These are phyloP conservation scores for Fusarium sp. DNA, from an alignment of 2,329 filamentous ascomycete genomes.

Conservation along the genomic window DNA sequence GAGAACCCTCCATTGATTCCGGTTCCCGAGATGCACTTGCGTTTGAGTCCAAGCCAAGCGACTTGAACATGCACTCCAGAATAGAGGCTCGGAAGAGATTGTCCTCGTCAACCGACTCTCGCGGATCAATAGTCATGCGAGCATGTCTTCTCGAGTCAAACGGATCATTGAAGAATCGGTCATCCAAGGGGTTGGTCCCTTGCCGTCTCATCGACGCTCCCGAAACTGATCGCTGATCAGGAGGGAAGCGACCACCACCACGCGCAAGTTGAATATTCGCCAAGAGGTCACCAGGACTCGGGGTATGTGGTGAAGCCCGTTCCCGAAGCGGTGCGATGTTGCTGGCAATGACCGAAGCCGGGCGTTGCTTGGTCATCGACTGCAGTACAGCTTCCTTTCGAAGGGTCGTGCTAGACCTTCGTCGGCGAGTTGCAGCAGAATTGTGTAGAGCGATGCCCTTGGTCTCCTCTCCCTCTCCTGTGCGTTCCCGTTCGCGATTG, in stretches of 20 bases:
- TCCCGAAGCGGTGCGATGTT: slow-evolving; percentile 56
- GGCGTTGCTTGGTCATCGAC: slow-evolving; percentile 65
- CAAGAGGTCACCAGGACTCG: slow-evolving; percentile 82
- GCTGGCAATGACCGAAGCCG: slow-evolving; percentile 57
- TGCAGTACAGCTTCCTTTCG: slow-evolving; percentile 84
- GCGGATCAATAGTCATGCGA: slow-evolving; percentile 70
- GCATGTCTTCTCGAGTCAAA: slow-evolving; percentile 65
- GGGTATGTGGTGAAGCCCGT: slow-evolving; percentile 58
- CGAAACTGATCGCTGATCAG: slow-evolving; percentile 30
- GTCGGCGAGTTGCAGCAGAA: slow-evolving; percentile 70
- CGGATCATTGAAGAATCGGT: slow-evolving; percentile 66
- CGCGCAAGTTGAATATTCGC: slow-evolving; percentile 81
- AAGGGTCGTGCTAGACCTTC: slow-evolving; percentile 79
- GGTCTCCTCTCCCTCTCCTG: slow-evolving; percentile 79
- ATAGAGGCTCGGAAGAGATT: slow-evolving; percentile 89
- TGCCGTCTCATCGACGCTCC: slow-evolving; percentile 48
- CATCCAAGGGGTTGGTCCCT: slow-evolving; percentile 59
- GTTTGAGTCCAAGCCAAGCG: slow-evolving; percentile 82
- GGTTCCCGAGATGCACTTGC: slow-evolving; percentile 74
- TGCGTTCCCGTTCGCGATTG: slow-evolving; percentile 82
- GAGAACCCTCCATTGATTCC: slow-evolving; percentile 86
- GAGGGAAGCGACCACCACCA: slow-evolving; percentile 61
- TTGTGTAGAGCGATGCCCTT: slow-evolving; percentile 98
- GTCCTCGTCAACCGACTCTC: slow-evolving; percentile 90
- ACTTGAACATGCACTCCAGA: slow-evolving; percentile 94